These are phyloP conservation scores for Albugo laibachii DNA, from an alignment of 352 stramenopile species.

Conservation along the genomic window DNA sequence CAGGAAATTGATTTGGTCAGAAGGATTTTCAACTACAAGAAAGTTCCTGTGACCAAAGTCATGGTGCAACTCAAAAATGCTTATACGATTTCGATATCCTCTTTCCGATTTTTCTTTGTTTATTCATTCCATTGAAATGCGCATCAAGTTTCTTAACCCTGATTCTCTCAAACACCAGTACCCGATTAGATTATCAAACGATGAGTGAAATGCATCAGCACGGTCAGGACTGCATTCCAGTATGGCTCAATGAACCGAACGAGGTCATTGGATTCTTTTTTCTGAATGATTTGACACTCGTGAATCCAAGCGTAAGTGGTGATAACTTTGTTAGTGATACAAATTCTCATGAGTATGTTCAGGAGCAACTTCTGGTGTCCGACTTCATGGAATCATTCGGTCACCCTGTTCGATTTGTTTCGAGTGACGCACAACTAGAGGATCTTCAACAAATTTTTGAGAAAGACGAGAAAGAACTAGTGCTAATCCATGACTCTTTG, in stretches of 20 bases:
- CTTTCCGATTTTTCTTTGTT: constrained; percentile 8
- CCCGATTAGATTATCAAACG: constrained; percentile 23
- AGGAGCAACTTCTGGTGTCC: constrained; percentile 34
- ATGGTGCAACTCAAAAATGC: constrained; percentile 83
- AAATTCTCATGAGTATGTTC: neutral
- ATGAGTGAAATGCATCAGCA: constrained; percentile 74
- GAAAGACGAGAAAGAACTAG: constrained; percentile 14
- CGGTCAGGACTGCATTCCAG: constrained; percentile 88
- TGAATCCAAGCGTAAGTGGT: constrained; percentile 23
- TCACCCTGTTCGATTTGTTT: constrained; percentile 46
- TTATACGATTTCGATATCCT: constrained; percentile 58
- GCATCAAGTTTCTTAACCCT: constrained; percentile 4
- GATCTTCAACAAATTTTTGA: constrained; percentile 63
- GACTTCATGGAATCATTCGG: constrained; percentile 85
- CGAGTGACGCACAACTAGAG: constrained; percentile 37
- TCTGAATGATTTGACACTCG: constrained; percentile 85
- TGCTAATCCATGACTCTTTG: too few species aligned
- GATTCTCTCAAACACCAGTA: constrained; percentile 15
- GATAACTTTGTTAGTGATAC: neutral
- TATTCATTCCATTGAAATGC: constrained; percentile 20
- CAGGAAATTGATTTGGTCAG: constrained; percentile 93
- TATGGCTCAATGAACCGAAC: constrained; percentile 91
- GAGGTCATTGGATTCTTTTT: constrained; percentile 91
- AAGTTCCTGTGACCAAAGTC: constrained; percentile 69
- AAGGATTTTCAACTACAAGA: constrained; percentile 56